Evolutionary conservation across 257 asterid genomes (phyloP), one percentile per base, ranked within the genome.

Genomic region (Solanum verrucosum): DNA sequence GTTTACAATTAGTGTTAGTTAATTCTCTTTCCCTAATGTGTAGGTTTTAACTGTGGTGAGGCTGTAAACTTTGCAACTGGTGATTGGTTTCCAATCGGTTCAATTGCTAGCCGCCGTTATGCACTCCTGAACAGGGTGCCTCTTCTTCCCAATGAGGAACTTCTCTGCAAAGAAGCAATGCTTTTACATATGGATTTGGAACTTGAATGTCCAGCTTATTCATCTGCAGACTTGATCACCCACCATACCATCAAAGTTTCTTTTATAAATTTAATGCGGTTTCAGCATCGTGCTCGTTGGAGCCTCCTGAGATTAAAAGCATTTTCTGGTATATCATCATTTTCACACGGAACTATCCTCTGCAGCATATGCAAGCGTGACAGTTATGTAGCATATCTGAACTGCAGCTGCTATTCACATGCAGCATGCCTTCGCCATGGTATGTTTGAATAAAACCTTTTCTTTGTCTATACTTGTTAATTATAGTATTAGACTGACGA

Each of bases 1-100:
- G 40, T 31, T 49, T 27, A 29, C 70, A 29, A 52, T 49, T 82
- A 82, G 29, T 38, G n/a, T 49, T 31, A 16, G 3, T 49, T 37
- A 82, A 46, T 44, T 82, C 21, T 31, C 9, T 49, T 82, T 82
- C 70, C 25, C 21, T 31, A 33, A 27, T 86, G 34, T 49, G 81
- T 94, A 97, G 99, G 99, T 88, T 97, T 97, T 92, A 96, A 95
- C 89, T 97, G 99, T 86, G 99, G 98, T 29, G 99, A 97, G 91
- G 99, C 99, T 87, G 99, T 97, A 29, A 97, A 97, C 93, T 97
- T 97, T 90, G 98, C 99, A 75, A 91, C 92, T 84, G 99, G 98
- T 31, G 98, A 96, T 91, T 97, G 99, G 99, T 97, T 97, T 93
- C 98, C 98, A 11, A 89, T 96, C 88, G 98, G 98, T 86, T 92